Base-by-base conservation (phyloP, 139 green algal genomes). In the Chlorella sp. region DNA sequence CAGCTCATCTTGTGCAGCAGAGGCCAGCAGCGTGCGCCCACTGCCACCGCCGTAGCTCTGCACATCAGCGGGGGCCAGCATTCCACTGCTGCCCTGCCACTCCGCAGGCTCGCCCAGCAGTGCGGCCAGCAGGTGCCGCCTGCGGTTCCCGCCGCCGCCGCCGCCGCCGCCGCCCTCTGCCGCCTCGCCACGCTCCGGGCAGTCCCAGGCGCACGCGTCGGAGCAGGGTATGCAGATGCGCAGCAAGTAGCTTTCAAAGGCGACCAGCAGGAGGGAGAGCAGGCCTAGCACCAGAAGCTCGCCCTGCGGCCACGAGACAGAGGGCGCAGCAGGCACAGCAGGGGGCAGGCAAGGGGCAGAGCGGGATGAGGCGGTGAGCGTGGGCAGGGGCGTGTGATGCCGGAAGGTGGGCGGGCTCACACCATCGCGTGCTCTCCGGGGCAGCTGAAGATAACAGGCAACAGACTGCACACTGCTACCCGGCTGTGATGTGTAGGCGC, bases 211-310 rank as follows among this genome's bases (percentile, higher is more conserved):
- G 85, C 77, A 82, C 21, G 34, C 22, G 69, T n/a, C 24, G n/a
- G 42, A 77, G 57, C 69, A 86, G 4, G 40, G 21, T 39, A 93
- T 85, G 80, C 90, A 93, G 57, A 92, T 92, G 28, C 83, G 40
- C 1, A 93, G 73, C 26, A 93, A 71, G 81, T 90, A 93, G 19
- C 57, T 32, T 83, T 94, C 86, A 48, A 87, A 80, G 24, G 80
- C 91, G 11, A 91, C 83, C 32, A 94, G 86, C 36, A 94, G 21
- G 21, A 94, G 80, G 32, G 91, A 94, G 12, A 94, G 86, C 15
- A 94, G 79, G 15, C 91, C 91, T 11, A 94, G 86, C 22, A 90
- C 86, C 1, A 92, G 87, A 16, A 94, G 71, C 89, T 94, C 91
- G 0, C 81, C 57, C 81, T 93, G 66, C 64, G 91, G 36, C 37